These are phyloP conservation scores for Grammothele lineata DNA, from an alignment of 768 basidiomycete genomes.

Conservation along the genomic window DNA sequence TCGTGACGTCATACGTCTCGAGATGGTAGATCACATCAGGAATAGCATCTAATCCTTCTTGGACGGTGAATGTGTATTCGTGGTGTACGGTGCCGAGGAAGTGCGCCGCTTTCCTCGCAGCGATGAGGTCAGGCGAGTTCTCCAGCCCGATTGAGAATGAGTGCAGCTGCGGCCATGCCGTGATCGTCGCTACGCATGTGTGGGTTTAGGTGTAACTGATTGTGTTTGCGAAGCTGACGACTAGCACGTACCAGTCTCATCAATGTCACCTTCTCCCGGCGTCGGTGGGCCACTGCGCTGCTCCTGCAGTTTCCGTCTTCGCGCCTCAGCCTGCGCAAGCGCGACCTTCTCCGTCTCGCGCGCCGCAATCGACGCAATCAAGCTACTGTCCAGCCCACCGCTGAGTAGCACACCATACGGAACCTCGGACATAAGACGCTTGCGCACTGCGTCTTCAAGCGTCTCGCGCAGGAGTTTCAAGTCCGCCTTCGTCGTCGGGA, in stretches of 20 bases:
- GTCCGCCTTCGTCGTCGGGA: slow-evolving; percentile 62
- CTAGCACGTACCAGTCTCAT: slow-evolving; percentile 49
- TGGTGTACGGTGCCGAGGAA: slow-evolving; percentile 95
- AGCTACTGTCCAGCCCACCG: slow-evolving; percentile 91
- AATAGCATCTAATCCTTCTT: slow-evolving; percentile 96
- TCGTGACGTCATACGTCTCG: slow-evolving; percentile 98
- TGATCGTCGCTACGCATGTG: slow-evolving; percentile 77
- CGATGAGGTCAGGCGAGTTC: slow-evolving; percentile 91
- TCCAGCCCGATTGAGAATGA: slow-evolving; percentile 97
- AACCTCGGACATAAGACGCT: slow-evolving; percentile 96
- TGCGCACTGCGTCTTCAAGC: slow-evolving; percentile 88
- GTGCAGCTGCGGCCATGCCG: slow-evolving; percentile 93
- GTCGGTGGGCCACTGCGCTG: slow-evolving; percentile 54
- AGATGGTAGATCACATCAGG: slow-evolving; percentile 98
- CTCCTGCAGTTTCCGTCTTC: slow-evolving; percentile 56
- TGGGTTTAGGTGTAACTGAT: too few species aligned
- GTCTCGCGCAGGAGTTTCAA: slow-evolving; percentile 69
- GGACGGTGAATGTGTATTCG: slow-evolving; percentile 96
- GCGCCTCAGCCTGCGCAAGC: slow-evolving; percentile 68
- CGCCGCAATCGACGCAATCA: slow-evolving; percentile 93
- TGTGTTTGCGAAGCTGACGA: too few species aligned
- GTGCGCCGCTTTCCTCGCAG: slow-evolving; percentile 89
- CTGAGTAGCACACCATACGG: slow-evolving; percentile 96
- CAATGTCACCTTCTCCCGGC: slow-evolving; percentile 31
- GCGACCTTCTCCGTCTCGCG: slow-evolving; percentile 93